Evolutionary conservation across 1,284 basidiomycete species (phyloP).

Genomic region (Lignosus rhinocerotis): DNA sequence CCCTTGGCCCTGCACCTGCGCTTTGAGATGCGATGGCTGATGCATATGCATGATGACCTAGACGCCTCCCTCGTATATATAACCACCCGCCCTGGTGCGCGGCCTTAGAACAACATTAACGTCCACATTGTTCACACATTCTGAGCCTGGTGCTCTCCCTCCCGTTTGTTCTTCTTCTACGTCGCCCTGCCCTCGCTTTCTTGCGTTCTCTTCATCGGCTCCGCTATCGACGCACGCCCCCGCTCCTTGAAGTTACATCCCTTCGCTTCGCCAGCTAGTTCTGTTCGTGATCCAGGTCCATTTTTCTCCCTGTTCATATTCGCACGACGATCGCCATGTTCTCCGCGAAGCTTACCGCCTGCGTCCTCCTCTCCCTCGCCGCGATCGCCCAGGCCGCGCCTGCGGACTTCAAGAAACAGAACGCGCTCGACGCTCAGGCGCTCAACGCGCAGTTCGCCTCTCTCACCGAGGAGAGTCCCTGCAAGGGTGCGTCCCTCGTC

Average conservation of each 20-base stretch:
- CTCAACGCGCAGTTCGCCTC: conserved; percentile 48
- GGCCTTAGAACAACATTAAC: conserved; percentile 9
- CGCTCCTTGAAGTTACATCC: neutral
- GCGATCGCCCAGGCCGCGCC: conserved; percentile 21
- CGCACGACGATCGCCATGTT: conserved; percentile 12
- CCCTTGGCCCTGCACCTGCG: too few species aligned
- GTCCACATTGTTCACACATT: conserved; percentile 16
- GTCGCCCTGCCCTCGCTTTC: conserved; percentile 1
- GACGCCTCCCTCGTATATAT: conserved; percentile 7
- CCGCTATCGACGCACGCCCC: conserved; percentile 6
- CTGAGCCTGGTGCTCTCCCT: conserved; percentile 21
- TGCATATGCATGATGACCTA: neutral
- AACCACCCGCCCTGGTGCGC: neutral
- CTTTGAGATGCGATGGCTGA: neutral
- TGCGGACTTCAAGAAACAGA: conserved; percentile 38
- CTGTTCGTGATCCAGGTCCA: neutral
- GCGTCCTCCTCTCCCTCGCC: conserved; percentile 19
- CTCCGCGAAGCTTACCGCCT: conserved; percentile 16
- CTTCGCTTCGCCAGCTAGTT: neutral
- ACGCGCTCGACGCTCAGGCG: conserved; percentile 49
- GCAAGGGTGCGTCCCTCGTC: conserved; percentile 30
- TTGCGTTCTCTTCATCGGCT: conserved; percentile 6
- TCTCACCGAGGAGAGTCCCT: conserved; percentile 40
- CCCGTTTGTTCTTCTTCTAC: neutral
- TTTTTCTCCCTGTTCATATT: neutral